Evolutionary conservation across 148 eudicot genomes (phyloP), one percentile per base, ranked within the genome.

Genomic region (Rhododendron molle): DNA sequence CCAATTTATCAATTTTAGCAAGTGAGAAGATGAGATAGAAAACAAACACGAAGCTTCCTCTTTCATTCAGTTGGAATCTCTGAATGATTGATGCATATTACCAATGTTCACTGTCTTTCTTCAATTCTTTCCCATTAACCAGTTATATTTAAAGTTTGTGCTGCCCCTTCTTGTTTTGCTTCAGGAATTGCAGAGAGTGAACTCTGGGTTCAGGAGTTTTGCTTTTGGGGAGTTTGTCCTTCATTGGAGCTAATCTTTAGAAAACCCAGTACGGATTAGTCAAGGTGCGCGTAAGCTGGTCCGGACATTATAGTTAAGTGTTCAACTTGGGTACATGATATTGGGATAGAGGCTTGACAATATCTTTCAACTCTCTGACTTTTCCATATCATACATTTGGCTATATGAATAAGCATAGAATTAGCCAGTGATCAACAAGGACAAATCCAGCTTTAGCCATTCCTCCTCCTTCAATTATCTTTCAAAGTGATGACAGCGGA

Each of bases 331-430:
- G 32, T 34, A 28, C 4, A 44, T 40, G 71, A 28, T 2, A 69
- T 46, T 79, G 83, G 26, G 65, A 52, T 30, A 81, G 71, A 60
- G 67, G 28, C 49, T 83, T 77, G 84, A 69, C 73, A 76, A 81
- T 81, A 76, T 60, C 84, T 87, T 88, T 89, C 85, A 83, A 84
- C 21, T 71, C 87, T 43, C 54, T 89, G 77, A 90, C 85, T 72
- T 81, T 82, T 74, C 78, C 83, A 52, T 52, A 89, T 60, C 67
- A 76, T 62, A 18, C 74, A 67, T 87, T 89, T 43, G 79, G 85
- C 62, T 83, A 69, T 56, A 10, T 73, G 32, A 88, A 72, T 78
- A 88, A 72, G 52, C 86, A 86, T 28, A 81, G 76, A 71, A 2
- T 67, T 67, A 86, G 81, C 65, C 77, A 80, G 34, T 81, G 71